Conservation (phyloP, 305 asterid genomes). For the Ajuga reptans region DNA sequence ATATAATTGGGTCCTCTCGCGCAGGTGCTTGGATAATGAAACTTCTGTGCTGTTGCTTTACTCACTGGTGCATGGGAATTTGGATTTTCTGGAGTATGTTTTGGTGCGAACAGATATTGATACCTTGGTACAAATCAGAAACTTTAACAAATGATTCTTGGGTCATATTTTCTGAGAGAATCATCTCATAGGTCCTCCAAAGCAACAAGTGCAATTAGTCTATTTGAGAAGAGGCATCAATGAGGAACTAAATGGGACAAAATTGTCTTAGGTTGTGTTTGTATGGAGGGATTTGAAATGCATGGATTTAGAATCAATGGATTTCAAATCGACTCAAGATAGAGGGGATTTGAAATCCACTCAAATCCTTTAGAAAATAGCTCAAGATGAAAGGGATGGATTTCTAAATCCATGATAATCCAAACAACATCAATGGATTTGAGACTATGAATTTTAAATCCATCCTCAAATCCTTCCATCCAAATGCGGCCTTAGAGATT, state of each 20-base stretch:
- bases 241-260: neutral
- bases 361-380: too few relatives aligned
- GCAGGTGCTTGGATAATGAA: constrained; percentile 83
- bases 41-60: constrained; percentile 72
- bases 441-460: too few relatives aligned
- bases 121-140: constrained; percentile 59
- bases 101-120: constrained; percentile 84
- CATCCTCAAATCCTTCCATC: too few relatives aligned
- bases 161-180: constrained; percentile 7
- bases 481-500: neutral
- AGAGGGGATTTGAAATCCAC: too few relatives aligned
- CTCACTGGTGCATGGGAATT: constrained; percentile 78
- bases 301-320: too few relatives aligned
- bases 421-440: too few relatives aligned
- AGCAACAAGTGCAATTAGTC: neutral
- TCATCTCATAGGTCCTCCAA: neutral
- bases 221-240: neutral
- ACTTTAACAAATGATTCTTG: constrained; percentile 3
- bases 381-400: too few relatives aligned
- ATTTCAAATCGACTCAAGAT: too few relatives aligned
- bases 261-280: too few relatives aligned
- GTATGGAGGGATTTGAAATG: too few relatives aligned
- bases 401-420: too few relatives aligned
- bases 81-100: constrained; percentile 59
- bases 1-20: neutral